Evolutionary conservation across 225 moss, liverwort and hornwort genomes (phyloP).

Genomic region (Polytrichum commune): DNA sequence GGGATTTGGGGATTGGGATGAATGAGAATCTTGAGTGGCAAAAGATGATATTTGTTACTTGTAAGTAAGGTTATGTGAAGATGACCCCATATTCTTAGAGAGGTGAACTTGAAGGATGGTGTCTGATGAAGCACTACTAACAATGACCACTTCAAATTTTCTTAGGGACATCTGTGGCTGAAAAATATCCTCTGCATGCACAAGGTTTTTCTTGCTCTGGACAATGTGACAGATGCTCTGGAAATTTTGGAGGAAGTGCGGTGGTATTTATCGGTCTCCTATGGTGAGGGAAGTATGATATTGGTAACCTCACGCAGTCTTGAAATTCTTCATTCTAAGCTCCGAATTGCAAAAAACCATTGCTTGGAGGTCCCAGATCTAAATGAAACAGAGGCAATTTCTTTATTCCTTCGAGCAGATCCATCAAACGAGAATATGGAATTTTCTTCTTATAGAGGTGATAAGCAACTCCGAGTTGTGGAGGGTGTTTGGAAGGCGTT

Average conservation of each 20-base stretch:
- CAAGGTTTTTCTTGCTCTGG: constrained; percentile 6
- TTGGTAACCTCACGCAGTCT: constrained; percentile 1
- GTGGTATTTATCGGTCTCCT: not conserved
- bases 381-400: not conserved
- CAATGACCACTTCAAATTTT: not conserved
- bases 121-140: too few relatives aligned
- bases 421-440: not conserved
- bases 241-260: not conserved
- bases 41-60: too few relatives aligned
- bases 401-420: not conserved
- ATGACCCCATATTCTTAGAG: too few relatives aligned
- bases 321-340: not conserved
- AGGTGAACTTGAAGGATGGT: too few relatives aligned
- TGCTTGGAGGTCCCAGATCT: constrained; percentile 1
- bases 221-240: not conserved
- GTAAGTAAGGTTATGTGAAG: too few relatives aligned
- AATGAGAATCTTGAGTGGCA: too few relatives aligned
- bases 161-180: not conserved
- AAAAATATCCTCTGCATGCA: not conserved
- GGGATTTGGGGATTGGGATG: too few relatives aligned
- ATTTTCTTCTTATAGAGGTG: not conserved
- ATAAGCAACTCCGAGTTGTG: not conserved
- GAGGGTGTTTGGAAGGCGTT: not conserved
- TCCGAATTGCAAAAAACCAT: too few relatives aligned
- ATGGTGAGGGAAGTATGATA: not conserved